Evolutionary conservation across 257 asterid species (phyloP).

Genomic region (Nicotiana tabacum): DNA sequence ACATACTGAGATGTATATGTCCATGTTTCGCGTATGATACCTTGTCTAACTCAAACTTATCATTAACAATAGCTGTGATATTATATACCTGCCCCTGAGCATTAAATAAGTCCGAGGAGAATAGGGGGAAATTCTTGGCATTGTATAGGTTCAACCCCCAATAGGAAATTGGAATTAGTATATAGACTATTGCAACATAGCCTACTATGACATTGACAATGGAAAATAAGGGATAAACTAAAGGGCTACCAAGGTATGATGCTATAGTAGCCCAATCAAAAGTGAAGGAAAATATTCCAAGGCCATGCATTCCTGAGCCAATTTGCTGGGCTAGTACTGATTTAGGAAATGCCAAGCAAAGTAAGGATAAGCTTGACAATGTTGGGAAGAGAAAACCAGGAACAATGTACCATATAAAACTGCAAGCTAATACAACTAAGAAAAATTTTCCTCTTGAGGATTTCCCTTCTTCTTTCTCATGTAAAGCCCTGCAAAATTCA

Average conservation of each 20-base stretch:
- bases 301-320: slow-evolving; percentile 68
- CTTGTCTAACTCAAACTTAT: slow-evolving; percentile 50
- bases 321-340: slow-evolving; percentile 54
- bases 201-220: slow-evolving; percentile 50
- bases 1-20: slow-evolving; percentile 37
- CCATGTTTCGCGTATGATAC: slow-evolving; percentile 37
- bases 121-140: slow-evolving; percentile 55
- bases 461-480: slow-evolving; percentile 39
- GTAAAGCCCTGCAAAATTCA: slow-evolving; percentile 56
- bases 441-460: slow-evolving; percentile 55
- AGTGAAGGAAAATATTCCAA: slow-evolving; percentile 56
- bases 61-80: slow-evolving; percentile 51
- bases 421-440: slow-evolving; percentile 41
- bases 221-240: slow-evolving; percentile 63
- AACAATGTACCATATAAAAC: slow-evolving; percentile 51
- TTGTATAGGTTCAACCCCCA: slow-evolving; percentile 58
- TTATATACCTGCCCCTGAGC: slow-evolving; percentile 33
- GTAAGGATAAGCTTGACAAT: slow-evolving; percentile 35
- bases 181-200: slow-evolving; percentile 31
- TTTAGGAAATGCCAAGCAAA: slow-evolving; percentile 44
- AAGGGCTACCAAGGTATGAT: slow-evolving; percentile 53
- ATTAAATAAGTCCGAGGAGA: slow-evolving; percentile 38
- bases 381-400: slow-evolving; percentile 52
- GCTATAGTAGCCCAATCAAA: slow-evolving; percentile 60
- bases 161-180: slow-evolving; percentile 40